Conservation (phyloP, 805 yeast genomes). For the Starmera caribaea region DNA sequence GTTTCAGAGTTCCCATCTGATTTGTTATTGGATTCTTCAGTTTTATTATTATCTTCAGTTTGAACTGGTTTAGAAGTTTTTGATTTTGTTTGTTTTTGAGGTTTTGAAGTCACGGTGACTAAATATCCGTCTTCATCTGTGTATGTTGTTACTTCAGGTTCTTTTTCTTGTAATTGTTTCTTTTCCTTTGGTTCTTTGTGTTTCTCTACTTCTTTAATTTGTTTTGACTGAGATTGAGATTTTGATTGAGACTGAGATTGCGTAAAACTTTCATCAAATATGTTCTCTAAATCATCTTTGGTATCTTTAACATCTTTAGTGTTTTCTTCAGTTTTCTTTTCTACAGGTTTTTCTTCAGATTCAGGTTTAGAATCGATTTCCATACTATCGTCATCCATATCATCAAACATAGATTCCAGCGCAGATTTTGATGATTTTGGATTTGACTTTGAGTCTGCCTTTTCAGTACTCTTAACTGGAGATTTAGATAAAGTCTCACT, state of each 20-base stretch:
- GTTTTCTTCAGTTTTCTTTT: background rate
- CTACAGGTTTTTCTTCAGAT: background rate
- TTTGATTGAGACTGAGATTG: conserved; percentile 6
- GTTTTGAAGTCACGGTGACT: conserved; percentile 22
- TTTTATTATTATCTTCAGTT: conserved; percentile 1
- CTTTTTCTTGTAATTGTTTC: conserved; percentile 1
- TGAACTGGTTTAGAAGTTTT: background rate
- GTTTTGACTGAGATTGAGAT: conserved; percentile 1
- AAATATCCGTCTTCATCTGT: conserved; percentile 45
- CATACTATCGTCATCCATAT: conserved; percentile 15
- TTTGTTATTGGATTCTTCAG: conserved; percentile 13
- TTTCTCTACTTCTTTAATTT: background rate
- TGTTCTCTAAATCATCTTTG: conserved; percentile 7
- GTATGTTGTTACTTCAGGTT: conserved; percentile 13
- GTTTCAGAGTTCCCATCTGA: conserved; percentile 27
- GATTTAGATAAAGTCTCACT: conserved; percentile 3
- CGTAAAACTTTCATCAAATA: conserved; percentile 13
- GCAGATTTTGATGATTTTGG: conserved; percentile 17
- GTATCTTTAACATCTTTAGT: background rate
- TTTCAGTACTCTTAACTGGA: conserved; percentile 6
- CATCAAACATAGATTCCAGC: conserved; percentile 26
- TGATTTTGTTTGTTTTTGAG: conserved; percentile 11
- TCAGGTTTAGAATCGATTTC: background rate
- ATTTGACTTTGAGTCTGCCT: conserved; percentile 4
- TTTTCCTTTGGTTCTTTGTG: background rate